Conservation (phyloP, 352 stramenopile species). For the Globisporangium nodosum region DNA sequence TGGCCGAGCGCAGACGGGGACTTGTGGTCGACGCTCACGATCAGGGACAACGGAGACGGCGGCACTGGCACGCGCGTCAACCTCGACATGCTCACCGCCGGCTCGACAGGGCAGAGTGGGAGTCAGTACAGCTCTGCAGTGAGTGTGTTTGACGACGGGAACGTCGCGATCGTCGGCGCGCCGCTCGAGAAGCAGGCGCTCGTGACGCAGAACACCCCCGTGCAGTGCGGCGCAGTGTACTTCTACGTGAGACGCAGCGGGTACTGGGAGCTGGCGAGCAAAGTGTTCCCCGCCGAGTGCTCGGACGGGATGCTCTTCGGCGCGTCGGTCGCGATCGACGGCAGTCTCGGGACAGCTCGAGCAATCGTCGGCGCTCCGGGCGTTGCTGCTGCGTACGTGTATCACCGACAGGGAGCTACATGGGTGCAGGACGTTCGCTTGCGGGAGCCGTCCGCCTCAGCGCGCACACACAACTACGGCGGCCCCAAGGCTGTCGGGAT, state of each 20-base stretch:
- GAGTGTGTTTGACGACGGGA: conserved; percentile 55
- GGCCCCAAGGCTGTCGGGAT: conserved; percentile 68
- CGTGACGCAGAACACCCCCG: neutral
- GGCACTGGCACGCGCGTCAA: conserved; percentile 69
- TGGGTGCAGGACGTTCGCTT: conserved; percentile 52
- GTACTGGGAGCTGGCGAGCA: conserved; percentile 62
- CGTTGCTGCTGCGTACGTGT: conserved; percentile 45
- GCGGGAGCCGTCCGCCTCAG: conserved; percentile 26
- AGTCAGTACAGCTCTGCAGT: conserved; percentile 51
- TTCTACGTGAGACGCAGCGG: conserved; percentile 60
- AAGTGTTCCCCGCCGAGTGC: conserved; percentile 44
- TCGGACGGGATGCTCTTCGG: conserved; percentile 48
- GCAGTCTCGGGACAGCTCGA: conserved; percentile 43
- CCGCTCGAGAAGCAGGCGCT: conserved; percentile 35
- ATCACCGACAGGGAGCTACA: conserved; percentile 18
- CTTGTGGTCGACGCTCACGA: conserved; percentile 85
- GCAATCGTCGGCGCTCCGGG: conserved; percentile 72
- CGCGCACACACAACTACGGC: conserved; percentile 61
- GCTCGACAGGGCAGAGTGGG: conserved; percentile 20
- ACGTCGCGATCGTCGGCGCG: conserved; percentile 63
- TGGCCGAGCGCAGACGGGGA: conserved; percentile 86
- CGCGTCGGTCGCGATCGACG: conserved; percentile 63
- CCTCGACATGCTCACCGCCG: conserved; percentile 48
- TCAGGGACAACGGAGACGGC: conserved; percentile 90
- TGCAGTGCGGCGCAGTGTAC: conserved; percentile 60